Evolutionary conservation across 306 rosid species (phyloP), one percentile per base, ranked within the genome.

Genomic region (Alnus rubra): DNA sequence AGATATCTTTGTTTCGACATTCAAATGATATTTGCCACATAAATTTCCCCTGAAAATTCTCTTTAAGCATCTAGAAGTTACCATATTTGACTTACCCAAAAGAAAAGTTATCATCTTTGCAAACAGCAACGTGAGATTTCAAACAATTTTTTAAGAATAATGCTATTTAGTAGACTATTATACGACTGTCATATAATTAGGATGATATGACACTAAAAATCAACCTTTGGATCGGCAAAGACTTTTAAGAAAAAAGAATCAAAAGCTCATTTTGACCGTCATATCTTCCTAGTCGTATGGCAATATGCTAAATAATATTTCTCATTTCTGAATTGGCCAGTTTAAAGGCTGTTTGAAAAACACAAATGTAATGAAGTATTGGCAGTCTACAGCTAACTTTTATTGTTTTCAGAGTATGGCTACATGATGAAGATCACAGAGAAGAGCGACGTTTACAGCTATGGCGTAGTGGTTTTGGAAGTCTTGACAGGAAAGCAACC

Each of bases 401-500:
- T 28, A 44, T 76, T 37, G 11, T 30, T 47, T 80, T 54, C 93
- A 95, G 98, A 95, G 81, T 95, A 95, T 73, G 98, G 98, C 63
- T 92, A 88, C 49, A 92, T 90, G 96, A 85, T 89, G 98, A 95
- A 95, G 95, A 88, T 90, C 19, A 88, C 90, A 19, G 90, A 86
- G 78, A 90, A 90, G 70, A 90, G 92, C 9, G 92, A 95, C 16
- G 94, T 95, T 65, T 95, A 95, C 8, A 95, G 98, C 87, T 92
- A 88, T 23, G 98, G 98, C 0, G 88, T 94, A 2, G 97, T 94
- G 1, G 44, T 94, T 49, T 63, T 94, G 76, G 98, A 94, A 87
- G 97, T 92, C 45, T 80, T 95, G 80, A 95, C 98, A 0, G 98
- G 98, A 9, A 95, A 95, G 85, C 98, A 92, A 86, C 98, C 98